Base-by-base conservation (phyloP, 208 protist species). In the Acanthamoeba lenticulata region DNA sequence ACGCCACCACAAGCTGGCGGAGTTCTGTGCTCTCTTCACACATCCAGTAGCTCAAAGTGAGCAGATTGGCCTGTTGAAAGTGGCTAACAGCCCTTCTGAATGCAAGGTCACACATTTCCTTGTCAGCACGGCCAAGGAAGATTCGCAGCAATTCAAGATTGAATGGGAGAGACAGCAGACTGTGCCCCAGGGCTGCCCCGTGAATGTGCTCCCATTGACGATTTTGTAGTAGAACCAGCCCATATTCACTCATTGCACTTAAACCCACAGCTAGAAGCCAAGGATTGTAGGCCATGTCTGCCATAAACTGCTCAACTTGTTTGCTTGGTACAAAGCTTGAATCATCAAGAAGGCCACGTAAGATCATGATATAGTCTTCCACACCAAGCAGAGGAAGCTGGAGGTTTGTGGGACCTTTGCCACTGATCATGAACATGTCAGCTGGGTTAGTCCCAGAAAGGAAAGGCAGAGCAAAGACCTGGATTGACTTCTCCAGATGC, bases 401-500 rank as follows among this genome's bases (percentile, higher is more conserved):
- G 40, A 85, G 6, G 44, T 85, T 85, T n/a, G 27, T 52, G 36
- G 74, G 74, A 52, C 74, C 74, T 24, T 85, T n/a, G 27, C 74
- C 74, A n/a, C 74, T 69, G 36, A 85, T 85, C 74, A 9, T 45
- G 38, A 42, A 85, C 36, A 85, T n/a, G 44, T 85, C 74, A 44
- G 44, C 5, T 17, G 74, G 74, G 29, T 85, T 85, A 17, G 74
- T 85, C 9, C 74, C 74, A 5, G 74, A 85, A 17, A 89, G 52
- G 40, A 89, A 89, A 40, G 81, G 81, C 52, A 89, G 52, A 65
- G 52, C 52, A 27, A 89, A 89, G 15, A 89, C 81, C 5, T 29
- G 44, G 47, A 65, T 62, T 29, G 44, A 62, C 52, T 62, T 89
- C 15, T 55, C 81, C 81, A 89, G 81, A 21, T 55, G 4, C 81